These are phyloP conservation scores for Citrus maxima DNA, from an alignment of 345 rosid species.

Conservation along the genomic window DNA sequence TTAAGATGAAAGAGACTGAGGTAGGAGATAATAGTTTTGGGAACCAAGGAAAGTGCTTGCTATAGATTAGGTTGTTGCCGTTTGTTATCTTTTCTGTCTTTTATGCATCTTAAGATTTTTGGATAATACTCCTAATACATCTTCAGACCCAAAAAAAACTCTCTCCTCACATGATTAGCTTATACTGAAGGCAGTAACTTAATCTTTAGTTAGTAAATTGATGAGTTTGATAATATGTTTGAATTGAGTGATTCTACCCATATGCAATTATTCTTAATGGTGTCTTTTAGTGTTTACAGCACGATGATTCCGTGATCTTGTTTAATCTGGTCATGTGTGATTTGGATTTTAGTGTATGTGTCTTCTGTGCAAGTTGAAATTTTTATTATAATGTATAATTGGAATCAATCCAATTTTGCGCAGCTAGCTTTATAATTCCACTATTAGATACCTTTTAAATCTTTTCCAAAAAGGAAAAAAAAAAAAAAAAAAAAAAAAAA, in stretches of 20 bases:
- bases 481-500: not conserved
- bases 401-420: not conserved
- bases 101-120: not conserved
- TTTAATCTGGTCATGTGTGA: not conserved
- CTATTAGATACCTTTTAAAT: not conserved
- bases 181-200: not conserved
- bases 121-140: not conserved
- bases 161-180: not conserved
- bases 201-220: not conserved
- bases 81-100: not conserved
- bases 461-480: not conserved
- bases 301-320: conserved; percentile 2
- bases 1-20: not conserved
- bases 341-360: conserved; percentile 4
- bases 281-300: conserved; percentile 7
- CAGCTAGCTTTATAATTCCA: not conserved
- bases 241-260: conserved; percentile 2
- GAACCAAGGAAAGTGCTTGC: conserved; percentile 3
- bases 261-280: not conserved
- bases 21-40: conserved; percentile 3
- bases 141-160: not conserved
- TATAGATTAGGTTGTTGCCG: not conserved
- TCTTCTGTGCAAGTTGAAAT: not conserved
- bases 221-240: not conserved
- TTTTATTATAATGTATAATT: not conserved